phyloP scores from a whole-genome alignment of 306 rosid species.

The Prunus fruticosa region DNA sequence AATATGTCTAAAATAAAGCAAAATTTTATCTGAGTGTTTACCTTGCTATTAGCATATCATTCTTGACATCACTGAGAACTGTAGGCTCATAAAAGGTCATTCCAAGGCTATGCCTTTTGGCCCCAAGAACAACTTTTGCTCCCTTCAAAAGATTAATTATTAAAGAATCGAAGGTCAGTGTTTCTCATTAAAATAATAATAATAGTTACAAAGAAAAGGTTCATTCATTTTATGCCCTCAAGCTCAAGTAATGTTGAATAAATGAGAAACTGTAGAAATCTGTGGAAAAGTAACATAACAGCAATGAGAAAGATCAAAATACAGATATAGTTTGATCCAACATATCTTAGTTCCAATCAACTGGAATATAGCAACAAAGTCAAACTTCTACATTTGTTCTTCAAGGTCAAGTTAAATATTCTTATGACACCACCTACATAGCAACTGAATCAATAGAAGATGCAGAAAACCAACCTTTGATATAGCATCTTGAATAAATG shows the following conservation, averaged over 20 bases:
- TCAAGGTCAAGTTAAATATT: not conserved
- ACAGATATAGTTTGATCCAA: not conserved
- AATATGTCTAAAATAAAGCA: not conserved
- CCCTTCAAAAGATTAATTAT: slow-evolving; percentile 55
- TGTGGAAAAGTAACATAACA: not conserved
- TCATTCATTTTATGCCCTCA: not conserved
- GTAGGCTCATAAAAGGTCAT: slow-evolving; percentile 90
- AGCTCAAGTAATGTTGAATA: not conserved
- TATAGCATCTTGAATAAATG: slow-evolving; percentile 75
- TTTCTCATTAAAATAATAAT: not conserved
- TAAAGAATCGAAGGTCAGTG: slow-evolving; percentile 12
- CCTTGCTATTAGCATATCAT: slow-evolving; percentile 83
- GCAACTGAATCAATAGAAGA: slow-evolving; percentile 15
- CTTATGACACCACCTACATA: not conserved
- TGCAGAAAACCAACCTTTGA: slow-evolving; percentile 69
- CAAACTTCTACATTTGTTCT: not conserved
- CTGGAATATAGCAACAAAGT: not conserved
- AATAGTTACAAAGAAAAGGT: not conserved
- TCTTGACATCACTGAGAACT: slow-evolving; percentile 59
- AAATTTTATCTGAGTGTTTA: slow-evolving; percentile 13
- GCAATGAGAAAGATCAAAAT: not conserved
- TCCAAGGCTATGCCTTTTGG: slow-evolving; percentile 92
- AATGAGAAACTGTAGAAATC: not conserved
- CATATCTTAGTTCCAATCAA: not conserved
- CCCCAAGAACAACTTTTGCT: slow-evolving; percentile 83